Conservation (phyloP, 495 filamentous ascomycete species). For the Podospora conica region DNA sequence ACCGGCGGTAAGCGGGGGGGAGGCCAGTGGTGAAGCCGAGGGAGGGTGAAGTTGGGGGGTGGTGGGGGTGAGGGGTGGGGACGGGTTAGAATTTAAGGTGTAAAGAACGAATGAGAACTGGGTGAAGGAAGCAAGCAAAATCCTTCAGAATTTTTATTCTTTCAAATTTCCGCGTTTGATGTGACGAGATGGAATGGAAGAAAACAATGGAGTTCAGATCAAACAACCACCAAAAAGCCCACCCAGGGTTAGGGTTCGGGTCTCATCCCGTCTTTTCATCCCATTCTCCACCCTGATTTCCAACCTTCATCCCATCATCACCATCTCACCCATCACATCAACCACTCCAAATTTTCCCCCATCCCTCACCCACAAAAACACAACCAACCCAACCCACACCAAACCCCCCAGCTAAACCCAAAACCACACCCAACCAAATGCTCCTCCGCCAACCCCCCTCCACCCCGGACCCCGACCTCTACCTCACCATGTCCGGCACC, state of each 20-base stretch:
- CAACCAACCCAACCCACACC: background rate
- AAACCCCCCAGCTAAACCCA: background rate
- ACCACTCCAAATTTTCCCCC: background rate
- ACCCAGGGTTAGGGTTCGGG: background rate
- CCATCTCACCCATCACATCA: background rate
- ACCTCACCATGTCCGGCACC: background rate
- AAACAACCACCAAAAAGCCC: background rate
- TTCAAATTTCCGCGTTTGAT: too few relatives aligned
- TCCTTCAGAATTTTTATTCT: too few relatives aligned
- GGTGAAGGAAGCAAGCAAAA: too few relatives aligned
- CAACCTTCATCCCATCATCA: background rate
- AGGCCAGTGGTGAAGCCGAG: too few relatives aligned
- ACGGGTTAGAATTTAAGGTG: too few relatives aligned
- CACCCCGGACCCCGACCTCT: background rate
- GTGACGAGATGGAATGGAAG: too few relatives aligned
- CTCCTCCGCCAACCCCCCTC: background rate
- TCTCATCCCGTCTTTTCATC: background rate
- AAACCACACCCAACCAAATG: background rate
- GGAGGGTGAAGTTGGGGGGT: too few relatives aligned
- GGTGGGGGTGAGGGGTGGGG: too few relatives aligned
- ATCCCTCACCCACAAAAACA: background rate
- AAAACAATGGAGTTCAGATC: too few relatives aligned
- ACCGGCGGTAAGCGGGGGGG: too few relatives aligned
- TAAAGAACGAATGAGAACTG: too few relatives aligned
- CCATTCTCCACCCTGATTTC: background rate